phyloP scores from a whole-genome alignment of 2,329 filamentous ascomycete species.

The Mariannaea elegans region DNA sequence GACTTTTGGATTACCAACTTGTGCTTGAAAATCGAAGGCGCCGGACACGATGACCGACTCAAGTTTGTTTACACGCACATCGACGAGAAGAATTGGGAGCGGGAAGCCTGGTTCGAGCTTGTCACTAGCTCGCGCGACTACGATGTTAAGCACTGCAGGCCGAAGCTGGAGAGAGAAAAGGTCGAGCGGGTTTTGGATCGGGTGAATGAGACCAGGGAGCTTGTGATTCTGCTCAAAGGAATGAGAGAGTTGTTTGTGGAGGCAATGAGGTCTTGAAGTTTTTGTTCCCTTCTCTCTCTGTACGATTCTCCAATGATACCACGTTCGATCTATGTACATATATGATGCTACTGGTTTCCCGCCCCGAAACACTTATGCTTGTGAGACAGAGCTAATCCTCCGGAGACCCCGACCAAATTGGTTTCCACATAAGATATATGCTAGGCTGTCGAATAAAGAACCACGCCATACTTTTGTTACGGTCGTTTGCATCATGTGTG shows the following conservation, averaged over 20 bases:
- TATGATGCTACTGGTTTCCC: neutral
- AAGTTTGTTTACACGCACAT: constrained; percentile 92
- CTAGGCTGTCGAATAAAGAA: neutral
- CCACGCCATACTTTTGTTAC: neutral
- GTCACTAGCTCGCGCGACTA: constrained; percentile 85
- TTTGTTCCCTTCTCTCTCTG: neutral
- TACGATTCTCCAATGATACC: constrained; percentile 23
- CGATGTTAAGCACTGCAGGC: constrained; percentile 81
- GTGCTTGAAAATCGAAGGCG: constrained; percentile 88
- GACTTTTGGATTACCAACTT: constrained; percentile 96
- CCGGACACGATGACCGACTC: constrained; percentile 82
- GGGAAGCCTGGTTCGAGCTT: constrained; percentile 93
- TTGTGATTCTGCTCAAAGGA: constrained; percentile 78
- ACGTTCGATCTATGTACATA: neutral
- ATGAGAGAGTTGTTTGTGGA: constrained; percentile 84
- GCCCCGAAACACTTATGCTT: neutral
- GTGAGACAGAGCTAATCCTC: neutral
- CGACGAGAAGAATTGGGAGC: constrained; percentile 86
- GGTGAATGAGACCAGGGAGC: constrained; percentile 82
- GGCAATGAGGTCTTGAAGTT: constrained; percentile 62
- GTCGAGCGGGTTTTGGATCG: constrained; percentile 80
- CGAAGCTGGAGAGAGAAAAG: constrained; percentile 81
- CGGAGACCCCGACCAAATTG: neutral
- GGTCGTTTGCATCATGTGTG: neutral
- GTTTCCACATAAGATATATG: neutral